Base-by-base conservation (phyloP, 768 basidiomycete genomes). In the Amylocystis lapponica region DNA sequence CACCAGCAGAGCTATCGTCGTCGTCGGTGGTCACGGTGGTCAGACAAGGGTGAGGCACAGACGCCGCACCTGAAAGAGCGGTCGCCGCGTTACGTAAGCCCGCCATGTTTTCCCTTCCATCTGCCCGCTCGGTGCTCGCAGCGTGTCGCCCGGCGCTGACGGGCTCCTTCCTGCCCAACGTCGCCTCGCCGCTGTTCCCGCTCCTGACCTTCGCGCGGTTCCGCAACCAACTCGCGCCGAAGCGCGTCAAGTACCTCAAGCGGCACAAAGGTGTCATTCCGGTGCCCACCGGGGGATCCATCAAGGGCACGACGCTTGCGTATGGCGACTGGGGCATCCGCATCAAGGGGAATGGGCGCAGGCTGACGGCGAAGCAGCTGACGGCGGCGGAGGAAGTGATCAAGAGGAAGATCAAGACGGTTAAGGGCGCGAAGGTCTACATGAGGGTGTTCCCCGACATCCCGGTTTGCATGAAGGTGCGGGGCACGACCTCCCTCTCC, bases 391-490 rank as follows among this genome's bases (percentile, higher is more conserved):
- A 92, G 65, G 88, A 90, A 43, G 84, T 91, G 34, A 80, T 98
- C 45, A 83, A 86, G 70, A 75, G 87, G 56, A 93, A 91, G 60
- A 73, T 96, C 47, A 98, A 96, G 66, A 62, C 78, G 10, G 72
- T 97, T 34, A 97, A 97, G 58, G 92, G 94, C 5, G 74, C 79
- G 27, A 88, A 92, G 65, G 79, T 92, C 32, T 93, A 76, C 60
- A 56, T 95, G 63, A 74, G 94, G 39, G 84, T 97, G 31, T 98
- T 98, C 67, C 95, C 96, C 4, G 93, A 98, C 66, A 83, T 96
- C 46, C 93, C 94, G 3, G 93, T 99, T 47, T 96, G 94, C 70
- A 83, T 97, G 42, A 98, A 99, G 79, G 91, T 89, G 46, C 33
- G 71, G 55, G 7, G 27, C 13, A 14, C 37, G 22, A 35, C 27